Evolutionary conservation across 441 rosid species (phyloP).

Genomic region (Bruguiera hainesii): DNA sequence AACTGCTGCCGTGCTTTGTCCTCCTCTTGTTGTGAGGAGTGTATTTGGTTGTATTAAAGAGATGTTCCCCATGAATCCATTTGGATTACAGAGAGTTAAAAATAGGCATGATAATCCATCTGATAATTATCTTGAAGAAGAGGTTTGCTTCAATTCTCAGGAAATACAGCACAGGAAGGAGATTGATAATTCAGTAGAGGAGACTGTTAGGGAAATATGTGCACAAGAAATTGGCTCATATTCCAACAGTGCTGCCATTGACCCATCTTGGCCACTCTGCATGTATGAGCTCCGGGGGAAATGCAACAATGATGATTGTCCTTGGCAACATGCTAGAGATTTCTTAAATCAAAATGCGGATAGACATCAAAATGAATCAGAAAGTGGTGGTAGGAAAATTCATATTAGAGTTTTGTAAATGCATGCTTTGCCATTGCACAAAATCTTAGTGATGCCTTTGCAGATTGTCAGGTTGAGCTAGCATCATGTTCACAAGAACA

Average conservation of each 20-base stretch:
- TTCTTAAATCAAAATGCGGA: constrained; percentile 32
- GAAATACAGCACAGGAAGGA: constrained; percentile 27
- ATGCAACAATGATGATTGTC: constrained; percentile 92
- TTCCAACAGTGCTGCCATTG: constrained; percentile 48
- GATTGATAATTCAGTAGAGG: constrained; percentile 30
- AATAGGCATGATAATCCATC: constrained; percentile 26
- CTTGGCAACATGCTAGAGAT: constrained; percentile 87
- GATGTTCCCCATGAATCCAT: constrained; percentile 23
- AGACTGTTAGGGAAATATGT: constrained; percentile 21
- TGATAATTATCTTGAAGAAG: constrained; percentile 19
- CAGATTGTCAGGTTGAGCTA: constrained; percentile 51
- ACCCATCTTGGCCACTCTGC: constrained; percentile 88
- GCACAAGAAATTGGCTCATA: constrained; percentile 45
- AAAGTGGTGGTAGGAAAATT: constrained; percentile 40
- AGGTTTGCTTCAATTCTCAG: constrained; percentile 29
- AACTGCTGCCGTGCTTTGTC: constrained; percentile 30
- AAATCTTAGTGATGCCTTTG: constrained; percentile 26
- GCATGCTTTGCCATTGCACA: constrained; percentile 21
- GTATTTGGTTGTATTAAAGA: constrained; percentile 54
- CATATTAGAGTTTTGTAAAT: constrained; percentile 14
- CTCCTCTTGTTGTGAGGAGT: constrained; percentile 51
- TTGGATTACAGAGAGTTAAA: constrained; percentile 26
- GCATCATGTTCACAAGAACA: constrained; percentile 27
- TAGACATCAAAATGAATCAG: constrained; percentile 35
- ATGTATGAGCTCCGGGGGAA: constrained; percentile 95